phyloP scores from a whole-genome alignment of 31 red algal genomes.

The Odonthalia washingtoniensis region DNA sequence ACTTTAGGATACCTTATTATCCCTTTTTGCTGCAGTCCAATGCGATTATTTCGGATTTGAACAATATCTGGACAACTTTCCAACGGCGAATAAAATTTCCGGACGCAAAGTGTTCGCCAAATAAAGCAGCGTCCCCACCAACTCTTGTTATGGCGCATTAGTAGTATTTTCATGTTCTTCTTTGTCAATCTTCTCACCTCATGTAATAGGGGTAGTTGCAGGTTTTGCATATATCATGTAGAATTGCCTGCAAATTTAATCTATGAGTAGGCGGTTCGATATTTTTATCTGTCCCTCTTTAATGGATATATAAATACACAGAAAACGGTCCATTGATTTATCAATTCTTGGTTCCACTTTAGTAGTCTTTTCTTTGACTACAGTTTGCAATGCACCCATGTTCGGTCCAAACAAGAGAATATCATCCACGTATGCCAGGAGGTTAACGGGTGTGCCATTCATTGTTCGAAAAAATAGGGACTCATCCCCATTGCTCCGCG shows the following conservation, averaged over 20 bases:
- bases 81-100: conserved; percentile 31
- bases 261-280: no score
- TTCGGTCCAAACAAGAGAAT: background rate
- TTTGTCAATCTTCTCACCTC: no score
- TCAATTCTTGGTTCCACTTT: no score
- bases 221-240: no score
- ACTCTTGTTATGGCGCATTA: conserved; percentile 6
- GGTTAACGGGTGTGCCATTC: background rate
- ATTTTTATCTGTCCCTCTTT: no score
- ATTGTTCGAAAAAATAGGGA: conserved; percentile 9
- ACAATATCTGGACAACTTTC: background rate
- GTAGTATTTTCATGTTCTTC: no score
- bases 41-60: background rate
- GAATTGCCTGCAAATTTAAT: no score
- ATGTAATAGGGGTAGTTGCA: no score
- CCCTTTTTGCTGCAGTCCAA: conserved; percentile 35
- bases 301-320: no score
- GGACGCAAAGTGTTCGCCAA: conserved; percentile 36
- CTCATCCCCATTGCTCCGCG: conserved; percentile 21
- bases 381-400: no score
- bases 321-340: no score
- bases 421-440: conserved; percentile 54
- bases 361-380: no score
- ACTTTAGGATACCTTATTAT: conserved; percentile 11
- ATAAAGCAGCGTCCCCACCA: conserved; percentile 12